These are phyloP conservation scores for Candida sakaeoensis DNA, from an alignment of 805 yeast genomes.

Conservation along the genomic window DNA sequence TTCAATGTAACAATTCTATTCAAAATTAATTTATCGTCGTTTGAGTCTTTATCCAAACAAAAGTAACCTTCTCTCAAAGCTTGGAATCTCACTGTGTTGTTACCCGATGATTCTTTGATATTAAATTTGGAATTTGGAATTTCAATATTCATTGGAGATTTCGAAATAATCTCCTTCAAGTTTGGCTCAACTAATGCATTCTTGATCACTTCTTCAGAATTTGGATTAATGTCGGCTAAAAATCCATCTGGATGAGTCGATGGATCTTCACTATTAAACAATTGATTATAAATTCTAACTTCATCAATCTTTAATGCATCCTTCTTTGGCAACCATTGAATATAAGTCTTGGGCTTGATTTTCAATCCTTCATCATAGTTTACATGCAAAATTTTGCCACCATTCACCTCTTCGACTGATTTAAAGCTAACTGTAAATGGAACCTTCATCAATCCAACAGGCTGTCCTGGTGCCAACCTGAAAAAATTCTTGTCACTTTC, in stretches of 20 bases:
- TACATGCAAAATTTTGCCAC: slow-evolving; percentile 70
- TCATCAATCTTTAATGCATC: slow-evolving; percentile 57
- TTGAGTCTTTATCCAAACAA: slow-evolving; percentile 79
- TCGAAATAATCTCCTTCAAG: slow-evolving; percentile 59
- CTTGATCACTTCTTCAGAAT: slow-evolving; percentile 65
- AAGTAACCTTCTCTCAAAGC: slow-evolving; percentile 96
- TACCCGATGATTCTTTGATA: slow-evolving; percentile 61
- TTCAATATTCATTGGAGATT: slow-evolving; percentile 72
- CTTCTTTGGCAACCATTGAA: slow-evolving; percentile 91
- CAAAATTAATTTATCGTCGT: slow-evolving; percentile 59
- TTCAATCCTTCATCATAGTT: slow-evolving; percentile 62
- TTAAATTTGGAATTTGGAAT: slow-evolving; percentile 61
- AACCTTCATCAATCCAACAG: slow-evolving; percentile 91
- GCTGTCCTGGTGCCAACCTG: slow-evolving; percentile 89
- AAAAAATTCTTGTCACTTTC: slow-evolving; percentile 74
- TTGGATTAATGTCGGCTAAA: slow-evolving; percentile 75
- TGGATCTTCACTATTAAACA: slow-evolving; percentile 91
- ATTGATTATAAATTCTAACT: slow-evolving; percentile 81
- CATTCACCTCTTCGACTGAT: slow-evolving; percentile 61
- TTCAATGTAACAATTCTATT: slow-evolving; percentile 93
- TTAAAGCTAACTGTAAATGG: slow-evolving; percentile 77
- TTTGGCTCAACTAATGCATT: slow-evolving; percentile 75
- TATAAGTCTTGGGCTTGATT: slow-evolving; percentile 88
- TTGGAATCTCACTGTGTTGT: slow-evolving; percentile 93
- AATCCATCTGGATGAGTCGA: slow-evolving; percentile 83